Percentiles rank a stretch among this genome's conserved stretches.
Evolutionary conservation across 2,329 filamentous ascomycete genomes (phyloP).

Genomic region (Decorospora gaudefroyi): DNA sequence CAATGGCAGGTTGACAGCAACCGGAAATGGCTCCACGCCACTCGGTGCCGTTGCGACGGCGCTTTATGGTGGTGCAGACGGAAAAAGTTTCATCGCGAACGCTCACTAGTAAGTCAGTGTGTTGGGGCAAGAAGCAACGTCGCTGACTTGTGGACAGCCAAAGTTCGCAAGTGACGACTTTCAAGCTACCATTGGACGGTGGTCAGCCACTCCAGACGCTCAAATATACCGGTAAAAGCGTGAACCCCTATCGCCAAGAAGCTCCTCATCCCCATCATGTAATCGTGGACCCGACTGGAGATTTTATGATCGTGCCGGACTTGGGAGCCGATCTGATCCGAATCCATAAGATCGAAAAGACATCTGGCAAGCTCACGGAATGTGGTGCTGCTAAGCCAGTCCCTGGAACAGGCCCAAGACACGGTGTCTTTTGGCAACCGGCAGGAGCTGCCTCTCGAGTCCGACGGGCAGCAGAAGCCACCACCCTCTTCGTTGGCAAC

Average conservation of each 20-base stretch:
- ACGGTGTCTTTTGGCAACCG: constrained; percentile 57
- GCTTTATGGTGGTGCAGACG: constrained; percentile 39
- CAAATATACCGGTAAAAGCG: constrained; percentile 47
- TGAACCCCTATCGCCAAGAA: constrained; percentile 57
- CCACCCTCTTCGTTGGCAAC: constrained; percentile 41
- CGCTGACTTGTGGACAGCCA: constrained; percentile 22
- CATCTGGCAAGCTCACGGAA: constrained; percentile 53
- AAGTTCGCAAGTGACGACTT: constrained; percentile 42
- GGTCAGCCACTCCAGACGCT: constrained; percentile 36
- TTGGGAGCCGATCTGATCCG: constrained; percentile 61
- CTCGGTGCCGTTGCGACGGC: constrained; percentile 32
- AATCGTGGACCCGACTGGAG: constrained; percentile 56
- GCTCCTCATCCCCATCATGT: constrained; percentile 60
- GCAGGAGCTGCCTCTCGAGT: constrained; percentile 22
- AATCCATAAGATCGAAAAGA: constrained; percentile 57
- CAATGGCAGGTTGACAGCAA: constrained; percentile 30
- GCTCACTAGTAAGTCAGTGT: constrained; percentile 37
- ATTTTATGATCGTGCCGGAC: constrained; percentile 58
- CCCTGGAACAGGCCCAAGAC: constrained; percentile 59
- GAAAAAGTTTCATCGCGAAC: constrained; percentile 38
- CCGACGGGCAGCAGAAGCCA: constrained; percentile 24
- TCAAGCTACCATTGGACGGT: constrained; percentile 42
- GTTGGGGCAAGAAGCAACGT: accelerated
- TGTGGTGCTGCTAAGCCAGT: constrained; percentile 52
- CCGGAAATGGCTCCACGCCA: constrained; percentile 32